These are phyloP conservation scores for Zoysia pacifica DNA, from an alignment of 176 grass and related monocot species.

Conservation along the genomic window DNA sequence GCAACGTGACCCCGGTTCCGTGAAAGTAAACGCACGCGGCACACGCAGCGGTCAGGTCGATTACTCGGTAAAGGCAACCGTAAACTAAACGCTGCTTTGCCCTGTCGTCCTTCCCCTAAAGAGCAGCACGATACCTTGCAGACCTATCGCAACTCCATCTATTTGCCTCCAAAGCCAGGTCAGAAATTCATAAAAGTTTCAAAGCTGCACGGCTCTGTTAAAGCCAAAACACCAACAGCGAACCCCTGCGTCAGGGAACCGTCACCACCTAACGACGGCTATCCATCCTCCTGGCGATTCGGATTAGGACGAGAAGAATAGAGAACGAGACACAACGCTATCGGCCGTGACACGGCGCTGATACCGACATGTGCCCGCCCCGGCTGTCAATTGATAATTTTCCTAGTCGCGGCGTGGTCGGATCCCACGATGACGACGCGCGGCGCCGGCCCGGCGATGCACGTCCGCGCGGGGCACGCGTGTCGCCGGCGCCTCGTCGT, in stretches of 20 bases:
- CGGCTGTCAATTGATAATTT: conserved; percentile 29
- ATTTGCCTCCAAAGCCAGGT: background rate
- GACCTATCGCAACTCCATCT: background rate
- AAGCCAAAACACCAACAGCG: background rate
- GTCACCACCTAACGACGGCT: conserved; percentile 13
- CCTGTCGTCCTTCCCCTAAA: background rate
- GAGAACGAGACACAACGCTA: background rate
- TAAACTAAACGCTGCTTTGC: no score
- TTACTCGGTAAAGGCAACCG: no score
- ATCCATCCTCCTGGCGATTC: background rate
- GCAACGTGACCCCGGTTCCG: conserved; percentile 25
- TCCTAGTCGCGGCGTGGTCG: conserved; percentile 5
- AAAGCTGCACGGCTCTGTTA: background rate
- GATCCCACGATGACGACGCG: conserved; percentile 35
- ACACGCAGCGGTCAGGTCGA: background rate
- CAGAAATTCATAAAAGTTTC: background rate
- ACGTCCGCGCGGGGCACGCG: background rate
- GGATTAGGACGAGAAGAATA: background rate
- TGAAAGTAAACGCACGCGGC: conserved; percentile 20
- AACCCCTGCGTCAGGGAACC: background rate
- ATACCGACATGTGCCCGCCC: conserved; percentile 17
- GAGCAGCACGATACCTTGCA: conserved; percentile 10
- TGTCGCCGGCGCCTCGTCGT: background rate
- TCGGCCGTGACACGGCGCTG: conserved; percentile 14
- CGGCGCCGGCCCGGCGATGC: background rate